Conservation (phyloP, 2,329 filamentous ascomycete species). For the Fusarium burgessii region DNA sequence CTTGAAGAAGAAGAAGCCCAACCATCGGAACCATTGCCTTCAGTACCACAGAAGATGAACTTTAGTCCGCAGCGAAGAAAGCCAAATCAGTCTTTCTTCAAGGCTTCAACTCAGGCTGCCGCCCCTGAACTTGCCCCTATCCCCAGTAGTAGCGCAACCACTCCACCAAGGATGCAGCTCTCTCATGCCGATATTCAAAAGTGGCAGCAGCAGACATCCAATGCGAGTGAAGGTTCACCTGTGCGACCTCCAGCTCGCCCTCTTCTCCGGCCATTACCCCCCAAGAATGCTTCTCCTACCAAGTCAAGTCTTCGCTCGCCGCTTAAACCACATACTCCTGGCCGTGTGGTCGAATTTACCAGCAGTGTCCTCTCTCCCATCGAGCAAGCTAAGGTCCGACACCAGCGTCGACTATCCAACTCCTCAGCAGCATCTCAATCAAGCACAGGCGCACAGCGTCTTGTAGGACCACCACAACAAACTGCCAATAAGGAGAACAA, state of each 20-base stretch:
- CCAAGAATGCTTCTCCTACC: slow-evolving; percentile 64
- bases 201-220: slow-evolving; percentile 57
- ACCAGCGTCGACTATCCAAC: slow-evolving; percentile 48
- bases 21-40: slow-evolving; percentile 43
- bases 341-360: slow-evolving; percentile 69
- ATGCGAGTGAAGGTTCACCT: slow-evolving; percentile 53
- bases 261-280: slow-evolving; percentile 62
- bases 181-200: slow-evolving; percentile 56
- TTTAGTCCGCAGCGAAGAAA: slow-evolving; percentile 60
- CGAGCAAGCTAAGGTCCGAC: slow-evolving; percentile 54
- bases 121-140: slow-evolving; percentile 25
- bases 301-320: slow-evolving; percentile 70
- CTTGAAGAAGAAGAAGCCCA: slow-evolving; percentile 48
- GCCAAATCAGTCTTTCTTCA: slow-evolving; percentile 55
- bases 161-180: slow-evolving; percentile 57
- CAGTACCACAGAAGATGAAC: slow-evolving; percentile 61
- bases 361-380: slow-evolving; percentile 62
- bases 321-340: slow-evolving; percentile 68
- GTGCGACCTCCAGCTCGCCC: slow-evolving; percentile 51
- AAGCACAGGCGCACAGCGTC: slow-evolving; percentile 23
- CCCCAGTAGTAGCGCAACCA: slow-evolving; percentile 35
- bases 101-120: slow-evolving; percentile 42
- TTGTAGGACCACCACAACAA: slow-evolving; percentile 18
- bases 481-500: slow-evolving; percentile 53
- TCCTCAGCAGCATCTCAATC: slow-evolving; percentile 36